These are phyloP conservation scores for Blepharisma undulans DNA, from an alignment of 169 alveolate genomes.

Conservation along the genomic window DNA sequence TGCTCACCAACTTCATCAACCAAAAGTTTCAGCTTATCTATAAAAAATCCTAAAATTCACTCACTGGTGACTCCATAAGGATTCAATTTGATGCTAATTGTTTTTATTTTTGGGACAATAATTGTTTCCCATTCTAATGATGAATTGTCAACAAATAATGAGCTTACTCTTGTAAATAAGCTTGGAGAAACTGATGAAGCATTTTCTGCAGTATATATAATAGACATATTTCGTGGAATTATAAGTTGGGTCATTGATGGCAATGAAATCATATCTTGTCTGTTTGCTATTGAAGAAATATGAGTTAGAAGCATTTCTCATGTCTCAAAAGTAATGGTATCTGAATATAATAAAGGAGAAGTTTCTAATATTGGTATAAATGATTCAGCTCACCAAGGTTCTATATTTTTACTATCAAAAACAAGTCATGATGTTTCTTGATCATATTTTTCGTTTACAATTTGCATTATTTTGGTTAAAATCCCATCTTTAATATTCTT, in stretches of 20 bases:
- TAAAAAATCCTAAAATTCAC: neutral
- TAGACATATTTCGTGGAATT: neutral
- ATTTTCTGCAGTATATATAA: neutral
- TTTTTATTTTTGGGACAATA: neutral
- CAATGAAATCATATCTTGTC: neutral
- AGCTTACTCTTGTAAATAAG: neutral
- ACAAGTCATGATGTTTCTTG: slow-evolving; percentile 15
- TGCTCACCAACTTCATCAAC: neutral
- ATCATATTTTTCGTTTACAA: too few species aligned
- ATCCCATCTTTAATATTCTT: slow-evolving; percentile 19
- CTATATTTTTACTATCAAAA: neutral
- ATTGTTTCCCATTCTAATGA: neutral
- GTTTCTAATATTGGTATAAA: neutral
- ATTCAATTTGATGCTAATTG: neutral
- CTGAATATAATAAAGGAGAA: neutral
- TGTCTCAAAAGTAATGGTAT: neutral
- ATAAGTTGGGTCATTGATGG: neutral
- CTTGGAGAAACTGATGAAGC: neutral
- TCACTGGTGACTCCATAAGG: neutral
- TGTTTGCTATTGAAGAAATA: neutral
- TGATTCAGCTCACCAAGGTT: neutral
- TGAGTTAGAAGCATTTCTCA: neutral
- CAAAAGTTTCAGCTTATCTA: neutral
- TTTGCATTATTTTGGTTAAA: slow-evolving; percentile 16
- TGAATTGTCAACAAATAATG: neutral